These are phyloP conservation scores for Rhododendron molle DNA, from an alignment of 148 eudicot genomes.

Conservation along the genomic window DNA sequence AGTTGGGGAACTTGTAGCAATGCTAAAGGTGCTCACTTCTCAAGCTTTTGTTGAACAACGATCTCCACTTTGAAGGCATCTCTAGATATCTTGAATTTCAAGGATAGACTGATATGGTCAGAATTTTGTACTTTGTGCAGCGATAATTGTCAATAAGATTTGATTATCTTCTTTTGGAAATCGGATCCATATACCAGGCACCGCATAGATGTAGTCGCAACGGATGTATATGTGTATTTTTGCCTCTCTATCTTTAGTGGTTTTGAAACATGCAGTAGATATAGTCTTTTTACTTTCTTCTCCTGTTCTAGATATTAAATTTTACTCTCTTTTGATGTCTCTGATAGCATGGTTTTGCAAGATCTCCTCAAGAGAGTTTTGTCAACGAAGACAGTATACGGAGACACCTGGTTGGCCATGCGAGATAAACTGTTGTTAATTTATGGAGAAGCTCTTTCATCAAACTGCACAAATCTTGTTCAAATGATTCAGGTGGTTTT, in stretches of 20 bases:
- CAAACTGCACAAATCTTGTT: slow-evolving; percentile 62
- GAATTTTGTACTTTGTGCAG: neutral
- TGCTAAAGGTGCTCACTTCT: neutral
- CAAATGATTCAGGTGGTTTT: slow-evolving; percentile 77
- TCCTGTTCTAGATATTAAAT: slow-evolving; percentile 21
- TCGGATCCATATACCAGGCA: neutral
- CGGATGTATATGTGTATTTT: neutral
- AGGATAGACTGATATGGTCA: neutral
- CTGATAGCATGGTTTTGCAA: slow-evolving; percentile 66
- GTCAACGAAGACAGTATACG: slow-evolving; percentile 45
- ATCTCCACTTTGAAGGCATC: neutral
- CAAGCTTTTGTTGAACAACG: neutral
- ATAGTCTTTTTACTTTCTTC: neutral
- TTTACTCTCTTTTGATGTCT: slow-evolving; percentile 29
- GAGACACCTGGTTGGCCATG: slow-evolving; percentile 48
- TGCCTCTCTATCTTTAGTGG: neutral
- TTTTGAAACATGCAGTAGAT: neutral
- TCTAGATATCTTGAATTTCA: neutral
- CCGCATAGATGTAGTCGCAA: neutral
- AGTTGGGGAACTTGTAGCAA: neutral
- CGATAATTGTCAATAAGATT: neutral
- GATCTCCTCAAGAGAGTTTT: slow-evolving; percentile 73
- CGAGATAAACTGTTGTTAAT: slow-evolving; percentile 57
- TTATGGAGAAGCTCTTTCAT: slow-evolving; percentile 72
- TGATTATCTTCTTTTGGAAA: neutral